Evolutionary conservation across 306 rosid species (phyloP).

Genomic region (Echinosophora koreensis): DNA sequence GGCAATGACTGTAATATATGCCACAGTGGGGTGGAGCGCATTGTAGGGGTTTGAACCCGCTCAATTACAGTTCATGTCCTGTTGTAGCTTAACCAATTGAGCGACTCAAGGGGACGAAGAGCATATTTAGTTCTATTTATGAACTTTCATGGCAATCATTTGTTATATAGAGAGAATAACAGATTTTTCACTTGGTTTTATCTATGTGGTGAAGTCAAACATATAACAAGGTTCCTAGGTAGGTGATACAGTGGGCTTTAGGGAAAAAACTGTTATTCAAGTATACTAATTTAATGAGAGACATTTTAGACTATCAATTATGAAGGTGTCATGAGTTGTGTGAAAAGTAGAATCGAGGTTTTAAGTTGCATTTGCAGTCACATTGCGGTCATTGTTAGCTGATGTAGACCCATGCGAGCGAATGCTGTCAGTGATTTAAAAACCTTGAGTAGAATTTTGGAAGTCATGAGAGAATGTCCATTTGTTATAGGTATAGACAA

Average conservation of each 20-base stretch:
- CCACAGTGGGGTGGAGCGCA: not conserved
- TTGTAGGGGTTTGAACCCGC: too few relatives aligned
- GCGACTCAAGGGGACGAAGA: too few relatives aligned
- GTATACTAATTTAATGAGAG: slow-evolving; percentile 1
- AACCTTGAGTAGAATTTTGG: not conserved
- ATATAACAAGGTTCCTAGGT: not conserved
- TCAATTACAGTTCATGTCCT: too few relatives aligned
- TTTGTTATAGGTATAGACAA: not conserved
- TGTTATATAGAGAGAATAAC: not conserved
- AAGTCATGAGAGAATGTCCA: slow-evolving; percentile 7
- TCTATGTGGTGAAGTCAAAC: not conserved
- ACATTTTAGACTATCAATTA: not conserved
- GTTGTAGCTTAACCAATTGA: too few relatives aligned
- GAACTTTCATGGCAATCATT: not conserved
- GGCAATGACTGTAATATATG: not conserved
- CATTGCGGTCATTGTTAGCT: not conserved
- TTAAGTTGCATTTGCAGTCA: not conserved
- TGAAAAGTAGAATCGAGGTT: not conserved
- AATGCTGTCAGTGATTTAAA: not conserved
- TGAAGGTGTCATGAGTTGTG: not conserved
- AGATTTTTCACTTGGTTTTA: not conserved
- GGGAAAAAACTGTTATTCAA: not conserved
- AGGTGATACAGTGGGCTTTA: not conserved
- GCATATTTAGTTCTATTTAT: not conserved
- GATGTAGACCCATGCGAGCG: not conserved